These are phyloP conservation scores for Teratosphaeria gauchensis DNA, from an alignment of 2,329 filamentous ascomycete species.

Conservation along the genomic window DNA sequence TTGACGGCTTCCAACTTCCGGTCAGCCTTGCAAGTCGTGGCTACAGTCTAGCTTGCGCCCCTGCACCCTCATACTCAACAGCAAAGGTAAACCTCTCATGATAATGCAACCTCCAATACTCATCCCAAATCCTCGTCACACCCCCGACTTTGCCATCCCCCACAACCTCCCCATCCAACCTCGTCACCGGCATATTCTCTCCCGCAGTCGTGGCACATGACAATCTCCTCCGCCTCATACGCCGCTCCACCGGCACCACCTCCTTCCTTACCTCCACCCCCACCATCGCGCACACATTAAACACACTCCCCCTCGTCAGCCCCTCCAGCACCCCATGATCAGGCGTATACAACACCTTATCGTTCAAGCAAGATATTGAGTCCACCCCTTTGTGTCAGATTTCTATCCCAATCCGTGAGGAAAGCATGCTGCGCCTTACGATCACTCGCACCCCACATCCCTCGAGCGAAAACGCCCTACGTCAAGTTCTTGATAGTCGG, in stretches of 20 bases:
- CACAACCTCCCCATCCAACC: constrained; percentile 35
- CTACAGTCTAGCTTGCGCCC: background rate
- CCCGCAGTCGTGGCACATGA: constrained; percentile 47
- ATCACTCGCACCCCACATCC: constrained; percentile 39
- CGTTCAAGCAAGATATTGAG: constrained; percentile 41
- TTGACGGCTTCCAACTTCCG: too few species aligned
- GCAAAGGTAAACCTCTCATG: constrained; percentile 17
- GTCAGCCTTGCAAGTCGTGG: background rate
- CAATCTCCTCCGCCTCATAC: constrained; percentile 38
- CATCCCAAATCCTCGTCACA: constrained; percentile 43
- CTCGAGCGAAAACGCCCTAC: constrained; percentile 39
- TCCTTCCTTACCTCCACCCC: constrained; percentile 31
- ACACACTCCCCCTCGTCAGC: constrained; percentile 40
- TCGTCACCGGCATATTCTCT: constrained; percentile 44
- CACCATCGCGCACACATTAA: constrained; percentile 29
- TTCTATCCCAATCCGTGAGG: constrained; percentile 40
- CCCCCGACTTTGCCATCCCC: constrained; percentile 36
- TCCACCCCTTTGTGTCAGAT: constrained; percentile 42
- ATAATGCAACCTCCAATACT: constrained; percentile 42
- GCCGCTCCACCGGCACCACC: constrained; percentile 33
- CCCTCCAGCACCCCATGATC: constrained; percentile 41
- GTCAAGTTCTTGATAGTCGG: constrained; percentile 44
- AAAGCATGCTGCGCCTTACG: constrained; percentile 41
- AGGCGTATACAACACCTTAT: constrained; percentile 37
- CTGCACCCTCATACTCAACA: constrained; percentile 6